Base-by-base conservation (phyloP, 1,139 yeast genomes). In the Hyphopichia wangnamkhiaoensis region DNA sequence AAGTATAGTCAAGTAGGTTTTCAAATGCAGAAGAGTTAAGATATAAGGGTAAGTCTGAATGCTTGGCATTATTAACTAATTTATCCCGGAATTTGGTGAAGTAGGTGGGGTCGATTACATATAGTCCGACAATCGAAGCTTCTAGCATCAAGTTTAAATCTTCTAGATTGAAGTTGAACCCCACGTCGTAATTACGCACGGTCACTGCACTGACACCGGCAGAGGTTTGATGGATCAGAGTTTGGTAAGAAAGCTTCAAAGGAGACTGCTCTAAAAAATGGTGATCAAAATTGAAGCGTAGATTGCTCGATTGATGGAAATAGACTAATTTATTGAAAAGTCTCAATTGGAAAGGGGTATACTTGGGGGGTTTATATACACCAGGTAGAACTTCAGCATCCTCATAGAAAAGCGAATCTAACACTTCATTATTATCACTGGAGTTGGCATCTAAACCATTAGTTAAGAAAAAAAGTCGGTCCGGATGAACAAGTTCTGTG, bases 251-350 rank as follows among this genome's bases (percentile, higher is more conserved):
- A 1, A 83, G 44, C 45, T 61, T 74, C 24, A 70, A 49, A 0
- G 93, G 91, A 0, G 82, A 50, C 2, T 43, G 48, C 1, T 55
- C 51, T 1, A 84, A 45, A 21, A 83, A 50, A 25, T 84, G 86
- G 4, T 37, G 36, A 0, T 49, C 47, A 49, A 82, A 82, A 47
- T 81, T 72, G 54, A 72, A 82, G 3, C 38, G 27, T 4, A 41
- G 37, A 1, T 33, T 30, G 8, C 12, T 10, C 2, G 3, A 29
- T 40, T 65, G 71, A 56, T 84, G 91, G 50, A 84, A 74, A 50
- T 80, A 77, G 1, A 76, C 52, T 14, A 83, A 47, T 26, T 74
- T 66, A 48, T 74, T 76, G 42, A 79, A 72, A 12, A 61, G 67
- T 43, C 89, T 57, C 7, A 80, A 56, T 37, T 80, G 83, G 0